Conservation (phyloP, 1,284 basidiomycete genomes). For the Moniliophthora roreri region DNA sequence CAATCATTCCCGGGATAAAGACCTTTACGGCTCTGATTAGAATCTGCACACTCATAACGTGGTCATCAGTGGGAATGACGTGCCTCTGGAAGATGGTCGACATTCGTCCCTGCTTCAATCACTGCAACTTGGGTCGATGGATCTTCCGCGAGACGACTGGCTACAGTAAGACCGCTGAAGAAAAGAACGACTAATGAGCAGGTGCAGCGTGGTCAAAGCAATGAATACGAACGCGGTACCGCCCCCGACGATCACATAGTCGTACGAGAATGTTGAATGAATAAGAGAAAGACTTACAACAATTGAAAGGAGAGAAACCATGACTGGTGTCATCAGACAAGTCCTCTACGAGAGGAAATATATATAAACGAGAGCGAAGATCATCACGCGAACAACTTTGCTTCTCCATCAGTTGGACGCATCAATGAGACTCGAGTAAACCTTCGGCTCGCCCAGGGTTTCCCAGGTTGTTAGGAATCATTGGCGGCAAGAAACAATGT, state of each 20-base stretch:
- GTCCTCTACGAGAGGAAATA: no score
- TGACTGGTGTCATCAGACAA: no score
- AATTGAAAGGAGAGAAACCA: no score
- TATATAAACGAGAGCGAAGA: no score
- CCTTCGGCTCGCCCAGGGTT: no score
- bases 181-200: not conserved
- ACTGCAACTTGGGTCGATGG: constrained; percentile 10
- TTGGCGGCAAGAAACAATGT: no score
- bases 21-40: constrained; percentile 18
- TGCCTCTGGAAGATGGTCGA: constrained; percentile 28
- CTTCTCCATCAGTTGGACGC: no score
- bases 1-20: constrained; percentile 28
- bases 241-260: constrained; percentile 31
- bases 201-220: not conserved
- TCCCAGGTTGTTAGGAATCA: no score
- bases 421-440: no score
- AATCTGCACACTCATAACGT: not conserved
- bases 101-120: constrained; percentile 22
- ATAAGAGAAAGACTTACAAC: no score
- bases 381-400: no score
- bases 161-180: constrained; percentile 17
- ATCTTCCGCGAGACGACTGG: constrained; percentile 18
- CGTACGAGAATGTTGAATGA: constrained; percentile 18
- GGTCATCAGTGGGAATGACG: not conserved
- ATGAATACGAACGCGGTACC: constrained; percentile 25